Conservation (phyloP, 129 eudicot genomes). For the Flaveria brownii region DNA sequence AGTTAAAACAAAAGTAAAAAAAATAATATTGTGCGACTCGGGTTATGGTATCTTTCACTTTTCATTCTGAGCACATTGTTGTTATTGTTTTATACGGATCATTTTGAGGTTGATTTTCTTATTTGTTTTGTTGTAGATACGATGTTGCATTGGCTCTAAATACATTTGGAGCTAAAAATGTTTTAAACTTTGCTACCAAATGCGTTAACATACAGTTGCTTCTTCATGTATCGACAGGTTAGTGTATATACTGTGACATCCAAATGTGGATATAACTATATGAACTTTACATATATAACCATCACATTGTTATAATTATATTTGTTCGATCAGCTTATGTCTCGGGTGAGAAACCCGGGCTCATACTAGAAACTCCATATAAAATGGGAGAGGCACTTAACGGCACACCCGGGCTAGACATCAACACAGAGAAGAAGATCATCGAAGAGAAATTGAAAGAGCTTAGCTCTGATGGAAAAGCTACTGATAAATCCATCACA, state of each 20-base stretch:
- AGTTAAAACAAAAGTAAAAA: no score
- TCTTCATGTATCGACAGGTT: slow-evolving; percentile 41
- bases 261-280: not conserved
- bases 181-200: slow-evolving; percentile 59
- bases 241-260: not conserved
- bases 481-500: slow-evolving; percentile 32
- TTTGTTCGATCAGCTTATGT: slow-evolving; percentile 52
- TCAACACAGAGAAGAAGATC: slow-evolving; percentile 45
- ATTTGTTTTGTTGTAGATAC: slow-evolving; percentile 43
- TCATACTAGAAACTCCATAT: slow-evolving; percentile 51
- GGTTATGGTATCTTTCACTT: no score
- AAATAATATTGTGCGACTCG: no score
- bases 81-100: not conserved
- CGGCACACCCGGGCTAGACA: slow-evolving; percentile 44
- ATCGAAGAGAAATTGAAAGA: slow-evolving; percentile 40
- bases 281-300: not conserved
- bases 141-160: slow-evolving; percentile 68
- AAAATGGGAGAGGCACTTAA: slow-evolving; percentile 61
- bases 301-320: not conserved
- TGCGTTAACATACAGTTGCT: slow-evolving; percentile 54
- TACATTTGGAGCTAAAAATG: slow-evolving; percentile 66
- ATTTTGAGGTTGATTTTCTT: not conserved
- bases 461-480: slow-evolving; percentile 29
- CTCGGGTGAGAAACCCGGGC: slow-evolving; percentile 56
- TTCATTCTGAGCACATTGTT: not conserved